These are phyloP conservation scores for Aspergillus cejpii DNA, from an alignment of 2,329 filamentous ascomycete genomes.

Conservation along the genomic window DNA sequence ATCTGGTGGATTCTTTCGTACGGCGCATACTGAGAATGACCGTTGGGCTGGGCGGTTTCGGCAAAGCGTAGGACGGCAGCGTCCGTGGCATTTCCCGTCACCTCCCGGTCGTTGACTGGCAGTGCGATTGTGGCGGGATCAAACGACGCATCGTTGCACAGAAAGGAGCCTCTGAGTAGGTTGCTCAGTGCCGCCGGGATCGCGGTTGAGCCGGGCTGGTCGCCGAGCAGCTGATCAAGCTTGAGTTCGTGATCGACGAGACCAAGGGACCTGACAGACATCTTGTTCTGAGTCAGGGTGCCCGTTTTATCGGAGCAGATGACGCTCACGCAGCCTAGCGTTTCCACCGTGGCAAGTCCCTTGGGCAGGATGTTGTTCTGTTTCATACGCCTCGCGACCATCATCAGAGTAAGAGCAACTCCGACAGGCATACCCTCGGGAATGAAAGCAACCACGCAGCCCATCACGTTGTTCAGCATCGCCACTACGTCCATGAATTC, in stretches of 20 bases:
- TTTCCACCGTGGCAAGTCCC: constrained; percentile 71
- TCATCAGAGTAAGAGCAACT: constrained; percentile 64
- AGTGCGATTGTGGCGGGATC: constrained; percentile 57
- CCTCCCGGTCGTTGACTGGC: constrained; percentile 55
- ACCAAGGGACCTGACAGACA: constrained; percentile 50
- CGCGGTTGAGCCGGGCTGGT: constrained; percentile 10
- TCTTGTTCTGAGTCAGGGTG: constrained; percentile 55
- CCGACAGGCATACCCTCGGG: constrained; percentile 68
- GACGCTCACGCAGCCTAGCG: constrained; percentile 65
- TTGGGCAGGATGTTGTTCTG: constrained; percentile 73
- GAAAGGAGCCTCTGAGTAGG: constrained; percentile 55
- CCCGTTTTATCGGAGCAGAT: constrained; percentile 76
- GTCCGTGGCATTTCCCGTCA: constrained; percentile 72
- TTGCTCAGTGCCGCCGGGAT: constrained; percentile 47
- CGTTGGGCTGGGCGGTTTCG: constrained; percentile 55
- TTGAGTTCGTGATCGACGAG: constrained; percentile 22
- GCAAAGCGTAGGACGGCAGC: constrained; percentile 66
- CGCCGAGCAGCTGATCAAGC: constrained; percentile 14
- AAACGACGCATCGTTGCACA: constrained; percentile 71
- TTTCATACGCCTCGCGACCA: constrained; percentile 68
- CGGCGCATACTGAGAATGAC: constrained; percentile 48
- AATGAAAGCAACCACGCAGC: constrained; percentile 69
- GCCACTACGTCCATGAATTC: constrained; percentile 65
- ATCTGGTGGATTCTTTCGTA: constrained; percentile 64
- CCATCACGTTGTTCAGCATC: constrained; percentile 67